Conservation (phyloP, 2,329 filamentous ascomycete genomes). For the Periconia sp. region DNA sequence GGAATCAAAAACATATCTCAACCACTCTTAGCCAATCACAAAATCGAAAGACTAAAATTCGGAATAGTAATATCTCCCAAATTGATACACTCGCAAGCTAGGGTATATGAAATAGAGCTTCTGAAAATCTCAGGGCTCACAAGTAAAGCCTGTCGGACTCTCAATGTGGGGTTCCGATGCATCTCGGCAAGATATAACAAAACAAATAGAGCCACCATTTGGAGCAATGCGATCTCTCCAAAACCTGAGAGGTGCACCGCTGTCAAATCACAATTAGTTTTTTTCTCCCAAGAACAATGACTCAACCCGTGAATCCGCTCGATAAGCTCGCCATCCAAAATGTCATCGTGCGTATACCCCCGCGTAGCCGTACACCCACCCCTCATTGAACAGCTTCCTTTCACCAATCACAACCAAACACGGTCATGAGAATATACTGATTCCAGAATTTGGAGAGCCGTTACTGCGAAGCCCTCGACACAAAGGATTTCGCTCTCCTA, state of each 20-base stretch:
- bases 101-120: no score
- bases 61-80: no score
- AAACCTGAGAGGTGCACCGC: not conserved
- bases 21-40: no score
- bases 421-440: constrained; percentile 44
- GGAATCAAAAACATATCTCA: no score
- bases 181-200: no score
- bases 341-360: no score
- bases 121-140: no score
- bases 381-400: not conserved
- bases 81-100: no score
- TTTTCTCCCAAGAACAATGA: not conserved
- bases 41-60: no score
- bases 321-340: no score
- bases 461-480: constrained; percentile 54
- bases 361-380: not conserved
- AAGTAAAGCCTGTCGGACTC: no score
- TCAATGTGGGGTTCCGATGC: constrained; percentile 3
- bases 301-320: not conserved
- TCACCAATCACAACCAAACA: constrained; percentile 21
- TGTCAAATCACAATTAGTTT: not conserved
- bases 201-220: not conserved
- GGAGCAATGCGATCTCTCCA: not conserved
- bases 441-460: constrained; percentile 50
- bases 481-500: constrained; percentile 48